These are phyloP conservation scores for Pulveroboletus sp. DNA, from an alignment of 768 basidiomycete species.

Conservation along the genomic window DNA sequence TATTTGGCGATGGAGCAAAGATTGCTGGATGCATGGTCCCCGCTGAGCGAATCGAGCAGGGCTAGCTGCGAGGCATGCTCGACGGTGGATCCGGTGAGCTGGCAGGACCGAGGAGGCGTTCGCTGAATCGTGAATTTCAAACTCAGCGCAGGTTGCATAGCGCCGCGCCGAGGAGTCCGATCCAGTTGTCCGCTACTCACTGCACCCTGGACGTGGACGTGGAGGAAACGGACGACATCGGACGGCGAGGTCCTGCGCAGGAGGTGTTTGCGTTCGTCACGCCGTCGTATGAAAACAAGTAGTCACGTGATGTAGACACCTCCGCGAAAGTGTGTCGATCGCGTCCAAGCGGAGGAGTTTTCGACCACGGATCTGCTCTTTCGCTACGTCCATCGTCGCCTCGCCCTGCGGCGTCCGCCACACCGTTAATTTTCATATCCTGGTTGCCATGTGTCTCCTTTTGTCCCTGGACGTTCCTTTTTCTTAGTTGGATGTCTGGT, in stretches of 20 bases:
- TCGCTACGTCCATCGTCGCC: conserved; percentile 7
- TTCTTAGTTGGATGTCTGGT: conserved; percentile 21
- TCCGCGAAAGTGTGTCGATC: conserved; percentile 8
- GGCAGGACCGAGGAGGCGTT: neutral
- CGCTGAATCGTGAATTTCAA: conserved; percentile 20
- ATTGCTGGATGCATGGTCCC: neutral
- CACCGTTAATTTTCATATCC: conserved; percentile 4
- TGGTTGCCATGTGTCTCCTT: conserved; percentile 21
- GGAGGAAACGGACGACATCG: too few species aligned
- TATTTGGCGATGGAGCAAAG: neutral
- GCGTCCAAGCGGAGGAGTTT: neutral
- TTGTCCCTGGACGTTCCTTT: conserved; percentile 20
- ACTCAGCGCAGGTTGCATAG: conserved; percentile 8
- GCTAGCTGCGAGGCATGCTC: too few species aligned
- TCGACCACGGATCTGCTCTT: conserved; percentile 15
- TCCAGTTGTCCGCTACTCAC: conserved; percentile 9
- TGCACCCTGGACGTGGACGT: too few species aligned
- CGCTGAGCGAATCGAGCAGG: neutral
- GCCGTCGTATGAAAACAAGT: too few species aligned
- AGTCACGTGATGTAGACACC: conserved; percentile 3
- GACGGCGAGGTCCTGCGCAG: too few species aligned
- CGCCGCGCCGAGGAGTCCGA: conserved; percentile 18
- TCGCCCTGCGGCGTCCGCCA: conserved; percentile 24
- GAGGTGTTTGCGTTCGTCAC: too few species aligned
- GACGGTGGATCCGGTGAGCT: too few species aligned